Evolutionary conservation across 306 rosid genomes (phyloP), one percentile per base, ranked within the genome.

Genomic region (Dryas alaskensis): DNA sequence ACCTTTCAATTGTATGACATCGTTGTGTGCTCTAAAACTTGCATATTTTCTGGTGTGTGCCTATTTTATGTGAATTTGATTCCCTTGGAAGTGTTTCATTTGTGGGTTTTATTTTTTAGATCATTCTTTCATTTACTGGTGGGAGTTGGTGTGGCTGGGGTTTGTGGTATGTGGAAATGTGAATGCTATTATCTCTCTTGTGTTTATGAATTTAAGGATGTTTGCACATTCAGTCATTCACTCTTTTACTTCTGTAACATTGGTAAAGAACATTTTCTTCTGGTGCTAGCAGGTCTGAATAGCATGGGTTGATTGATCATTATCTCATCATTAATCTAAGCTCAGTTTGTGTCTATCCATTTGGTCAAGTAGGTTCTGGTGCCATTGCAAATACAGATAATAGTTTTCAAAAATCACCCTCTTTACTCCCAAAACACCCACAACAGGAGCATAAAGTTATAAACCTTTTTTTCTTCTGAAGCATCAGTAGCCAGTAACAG

Each of bases 1-100:
- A 87, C 79, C 85, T 83, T 83, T 82, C n/a, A 45, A 60, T 65
- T 74, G 76, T 66, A 25, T 65, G 25, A 46, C 60, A 52, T 48
- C 5, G 69, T 52, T 60, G 10, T 60, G 10, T 67, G 65, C 72
- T 2, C 42, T 16, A 9, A 19, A 46, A 8, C 17, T 59, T 58
- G 61, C 52, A 39, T 62, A 54, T n/a, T 76, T 55, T 42, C 48
- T 67, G 52, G 54, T 65, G 31, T 67, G 64, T 70, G 44, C 12
- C 49, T 11, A 40, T 52, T 73, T 71, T 42, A 51, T 49, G 76
- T 44, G 66, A 44, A 4, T 75, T 49, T 65, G 1, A 67, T 83
- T 47, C 37, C 57, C 66, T 12, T n/a, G 7, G 11, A 72, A 65
- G 69, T 73, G 70, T 73, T 79, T 77, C 65, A 49, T 19, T 46